phyloP scores from a whole-genome alignment of 2,329 filamentous ascomycete genomes.

The Fusarium equiseti region DNA sequence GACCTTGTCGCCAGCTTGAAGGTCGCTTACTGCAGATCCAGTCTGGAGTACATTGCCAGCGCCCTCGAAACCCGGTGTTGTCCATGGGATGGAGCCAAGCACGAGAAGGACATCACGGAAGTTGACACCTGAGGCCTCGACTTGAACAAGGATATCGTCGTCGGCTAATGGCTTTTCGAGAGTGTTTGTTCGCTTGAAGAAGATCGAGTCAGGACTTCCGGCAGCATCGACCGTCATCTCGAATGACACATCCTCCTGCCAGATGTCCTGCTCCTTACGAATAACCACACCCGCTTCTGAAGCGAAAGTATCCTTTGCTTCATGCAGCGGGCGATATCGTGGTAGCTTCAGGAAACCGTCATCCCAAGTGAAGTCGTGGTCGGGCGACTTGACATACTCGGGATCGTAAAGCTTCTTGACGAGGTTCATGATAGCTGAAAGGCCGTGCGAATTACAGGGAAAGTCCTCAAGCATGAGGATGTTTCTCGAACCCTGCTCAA shows the following conservation, averaged over 20 bases:
- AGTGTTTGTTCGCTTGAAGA: not conserved
- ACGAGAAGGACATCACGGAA: slow-evolving; percentile 40
- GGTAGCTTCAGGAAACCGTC: not conserved
- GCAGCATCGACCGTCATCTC: not conserved
- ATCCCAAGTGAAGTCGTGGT: not conserved
- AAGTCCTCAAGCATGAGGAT: not conserved
- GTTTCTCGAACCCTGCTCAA: not conserved
- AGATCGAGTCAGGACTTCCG: not conserved
- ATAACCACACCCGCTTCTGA: not conserved
- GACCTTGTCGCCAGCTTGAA: not conserved
- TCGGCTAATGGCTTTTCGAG: not conserved
- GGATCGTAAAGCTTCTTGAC: not conserved
- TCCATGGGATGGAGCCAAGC: slow-evolving; percentile 43
- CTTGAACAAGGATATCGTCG: slow-evolving; percentile 10
- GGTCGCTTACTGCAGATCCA: not conserved
- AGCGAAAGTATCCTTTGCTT: not conserved
- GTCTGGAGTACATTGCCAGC: slow-evolving; percentile 39
- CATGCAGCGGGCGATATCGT: not conserved
- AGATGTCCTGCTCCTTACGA: not conserved
- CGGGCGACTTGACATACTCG: not conserved
- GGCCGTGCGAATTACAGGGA: not conserved
- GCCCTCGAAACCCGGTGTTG: slow-evolving; percentile 41
- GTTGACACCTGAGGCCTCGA: slow-evolving; percentile 32
- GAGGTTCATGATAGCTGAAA: not conserved
- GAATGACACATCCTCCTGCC: not conserved